These are phyloP conservation scores for Friedmanniomyces simplex DNA, from an alignment of 495 filamentous ascomycete species.

Conservation along the genomic window DNA sequence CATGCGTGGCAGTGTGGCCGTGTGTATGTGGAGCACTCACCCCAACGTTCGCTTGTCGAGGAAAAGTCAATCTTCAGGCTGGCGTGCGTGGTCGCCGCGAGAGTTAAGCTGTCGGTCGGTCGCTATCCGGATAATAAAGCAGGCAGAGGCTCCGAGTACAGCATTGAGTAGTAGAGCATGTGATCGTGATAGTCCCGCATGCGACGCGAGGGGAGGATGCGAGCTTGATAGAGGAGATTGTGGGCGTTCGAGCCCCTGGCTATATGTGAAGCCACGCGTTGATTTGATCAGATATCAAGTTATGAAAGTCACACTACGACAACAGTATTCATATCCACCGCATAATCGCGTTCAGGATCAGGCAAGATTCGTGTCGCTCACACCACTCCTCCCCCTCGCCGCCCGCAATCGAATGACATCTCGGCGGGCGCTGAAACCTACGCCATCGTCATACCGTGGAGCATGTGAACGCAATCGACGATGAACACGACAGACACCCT, in stretches of 20 bases:
- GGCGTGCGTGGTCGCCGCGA: too few relatives aligned
- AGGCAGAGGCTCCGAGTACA: too few relatives aligned
- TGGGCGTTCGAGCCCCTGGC: not conserved
- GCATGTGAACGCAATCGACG: not conserved
- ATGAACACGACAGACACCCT: not conserved
- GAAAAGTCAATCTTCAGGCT: too few relatives aligned
- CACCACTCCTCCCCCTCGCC: too few relatives aligned
- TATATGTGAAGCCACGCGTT: not conserved
- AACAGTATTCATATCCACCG: not conserved
- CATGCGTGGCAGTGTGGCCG: too few relatives aligned
- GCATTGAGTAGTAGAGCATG: too few relatives aligned
- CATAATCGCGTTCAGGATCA: not conserved
- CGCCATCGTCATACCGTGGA: not conserved
- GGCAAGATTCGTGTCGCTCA: not conserved
- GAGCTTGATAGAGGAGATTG: not conserved
- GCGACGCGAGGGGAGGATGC: not conserved
- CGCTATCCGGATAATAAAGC: too few relatives aligned
- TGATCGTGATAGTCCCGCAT: too few relatives aligned
- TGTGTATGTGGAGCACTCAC: not conserved
- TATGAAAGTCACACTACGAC: not conserved
- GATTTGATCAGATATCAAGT: too few relatives aligned
- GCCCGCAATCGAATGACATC: not conserved
- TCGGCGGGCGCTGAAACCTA: not conserved
- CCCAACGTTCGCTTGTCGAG: too few relatives aligned
- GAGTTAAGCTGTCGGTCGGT: too few relatives aligned